phyloP scores from a whole-genome alignment of 2,329 filamentous ascomycete genomes.

The Orbilia ellipsospora region DNA sequence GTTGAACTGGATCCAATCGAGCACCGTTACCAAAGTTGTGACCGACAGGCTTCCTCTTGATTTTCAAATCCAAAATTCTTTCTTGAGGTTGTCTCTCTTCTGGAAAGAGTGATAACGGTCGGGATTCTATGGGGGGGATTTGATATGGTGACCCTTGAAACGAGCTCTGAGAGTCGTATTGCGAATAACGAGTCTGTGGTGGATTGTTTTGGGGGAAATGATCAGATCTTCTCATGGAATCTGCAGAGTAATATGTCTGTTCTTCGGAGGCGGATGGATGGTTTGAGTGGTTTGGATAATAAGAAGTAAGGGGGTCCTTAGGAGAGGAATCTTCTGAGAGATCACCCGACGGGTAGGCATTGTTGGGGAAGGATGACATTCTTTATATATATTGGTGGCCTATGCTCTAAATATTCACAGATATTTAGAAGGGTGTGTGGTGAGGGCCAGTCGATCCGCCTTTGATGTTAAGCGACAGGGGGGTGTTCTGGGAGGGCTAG shows the following conservation, averaged over 20 bases:
- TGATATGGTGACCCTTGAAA: neutral
- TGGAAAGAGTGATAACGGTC: neutral
- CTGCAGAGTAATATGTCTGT: constrained; percentile 13
- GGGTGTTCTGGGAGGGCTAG: constrained; percentile 2
- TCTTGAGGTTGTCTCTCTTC: constrained; percentile 2
- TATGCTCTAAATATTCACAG: neutral
- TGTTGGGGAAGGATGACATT: constrained; percentile 12
- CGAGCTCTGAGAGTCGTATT: neutral
- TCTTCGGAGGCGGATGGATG: neutral
- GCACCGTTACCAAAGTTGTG: neutral
- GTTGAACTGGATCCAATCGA: neutral
- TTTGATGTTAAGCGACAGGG: neutral
- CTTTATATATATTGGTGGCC: constrained; percentile 11
- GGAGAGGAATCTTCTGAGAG: too few relatives aligned
- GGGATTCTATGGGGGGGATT: neutral
- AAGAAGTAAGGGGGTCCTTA: too few relatives aligned
- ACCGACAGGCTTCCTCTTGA: neutral
- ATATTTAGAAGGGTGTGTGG: constrained; percentile 1
- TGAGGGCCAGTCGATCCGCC: constrained; percentile 9
- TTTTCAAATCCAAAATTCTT: neutral
- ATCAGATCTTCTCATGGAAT: constrained; percentile 16
- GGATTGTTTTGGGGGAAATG: constrained; percentile 19
- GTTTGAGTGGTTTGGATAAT: too few relatives aligned
- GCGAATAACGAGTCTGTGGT: constrained; percentile 10
- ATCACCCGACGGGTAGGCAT: too few relatives aligned